Base-by-base conservation (phyloP, 176 grass and related monocot species). In the Cenchrus purpureus region DNA sequence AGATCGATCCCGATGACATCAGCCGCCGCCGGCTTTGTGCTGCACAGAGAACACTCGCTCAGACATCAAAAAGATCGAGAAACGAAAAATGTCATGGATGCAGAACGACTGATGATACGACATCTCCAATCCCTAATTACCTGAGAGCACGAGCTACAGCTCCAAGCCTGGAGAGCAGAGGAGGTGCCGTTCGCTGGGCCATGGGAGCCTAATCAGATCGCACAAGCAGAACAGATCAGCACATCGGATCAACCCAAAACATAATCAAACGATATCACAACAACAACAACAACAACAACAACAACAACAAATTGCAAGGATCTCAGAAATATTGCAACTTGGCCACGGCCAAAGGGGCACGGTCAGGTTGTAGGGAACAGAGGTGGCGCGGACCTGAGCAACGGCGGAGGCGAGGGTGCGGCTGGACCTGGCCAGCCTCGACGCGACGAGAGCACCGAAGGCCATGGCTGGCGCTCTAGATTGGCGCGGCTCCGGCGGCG, bases 1-100 rank as follows among this genome's bases (percentile, higher is more conserved):
- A 98, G 89, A 80, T 98, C 96, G 81, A 98, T 95, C 57, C 96
- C 96, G 13, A 98, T 92, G 50, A 98, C 89, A 92, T 98, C 93
- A 4, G 86, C 29, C 11, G 84, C 89, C 0, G 80, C 86, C 50
- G 96, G 89, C 71, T 87, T 98, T 12, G 96, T 92, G 86, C 96
- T 98, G 63, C 72, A 83, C 25, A 88, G 5, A 86, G 3, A 16
- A 22, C 17, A 53, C 58, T 37, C 43, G 32, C 59, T 32, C 40
- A 46, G 56, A 5, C 10, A 82, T 65, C 58, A 45, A 6, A 62
- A 68, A 46, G 73, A 46, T 49, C 31, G 65, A 22, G 14, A 60
- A 77, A 4, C 59, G 22, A 32, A 82, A 57, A 15, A 59, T 8
- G 63, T 0, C 4, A 84, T 6, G 43, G 1, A 65, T 19, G 25